phyloP scores from a whole-genome alignment of 208 protist species.

The Crithidia thermophila region DNA sequence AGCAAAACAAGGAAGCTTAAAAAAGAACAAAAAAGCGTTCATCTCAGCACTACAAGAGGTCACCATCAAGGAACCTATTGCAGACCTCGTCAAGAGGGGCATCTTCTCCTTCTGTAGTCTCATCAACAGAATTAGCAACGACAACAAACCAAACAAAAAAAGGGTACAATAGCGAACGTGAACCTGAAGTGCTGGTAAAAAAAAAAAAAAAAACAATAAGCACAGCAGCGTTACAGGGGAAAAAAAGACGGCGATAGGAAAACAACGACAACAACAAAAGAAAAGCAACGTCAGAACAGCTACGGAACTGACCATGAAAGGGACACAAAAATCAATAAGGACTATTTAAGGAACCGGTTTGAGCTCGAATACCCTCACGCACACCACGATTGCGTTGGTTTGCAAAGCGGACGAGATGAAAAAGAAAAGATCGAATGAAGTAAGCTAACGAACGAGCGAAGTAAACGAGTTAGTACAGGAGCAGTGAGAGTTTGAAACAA shows the following conservation, averaged over 20 bases:
- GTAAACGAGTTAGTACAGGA: too few relatives aligned
- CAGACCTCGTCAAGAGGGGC: too few relatives aligned
- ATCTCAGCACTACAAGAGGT: too few relatives aligned
- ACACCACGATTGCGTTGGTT: neutral
- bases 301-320: slow-evolving; percentile 21
- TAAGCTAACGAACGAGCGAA: too few relatives aligned
- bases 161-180: neutral
- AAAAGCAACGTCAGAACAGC: slow-evolving; percentile 1
- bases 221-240: too few relatives aligned
- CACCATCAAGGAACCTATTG: too few relatives aligned
- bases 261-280: slow-evolving; percentile 1
- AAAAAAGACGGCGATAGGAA: slow-evolving; percentile 4
- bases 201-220: slow-evolving; percentile 1
- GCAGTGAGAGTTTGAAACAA: too few relatives aligned
- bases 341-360: neutral
- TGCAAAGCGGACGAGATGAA: slow-evolving; percentile 5
- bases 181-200: neutral
- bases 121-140: too few relatives aligned
- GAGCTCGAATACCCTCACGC: neutral
- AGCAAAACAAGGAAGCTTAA: neutral
- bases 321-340: slow-evolving; percentile 15
- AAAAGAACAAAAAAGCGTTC: neutral
- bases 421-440: neutral
- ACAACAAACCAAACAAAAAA: slow-evolving; percentile 5
- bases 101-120: too few relatives aligned